phyloP scores from a whole-genome alignment of 148 eudicot species.

The Polygonum maritimum region DNA sequence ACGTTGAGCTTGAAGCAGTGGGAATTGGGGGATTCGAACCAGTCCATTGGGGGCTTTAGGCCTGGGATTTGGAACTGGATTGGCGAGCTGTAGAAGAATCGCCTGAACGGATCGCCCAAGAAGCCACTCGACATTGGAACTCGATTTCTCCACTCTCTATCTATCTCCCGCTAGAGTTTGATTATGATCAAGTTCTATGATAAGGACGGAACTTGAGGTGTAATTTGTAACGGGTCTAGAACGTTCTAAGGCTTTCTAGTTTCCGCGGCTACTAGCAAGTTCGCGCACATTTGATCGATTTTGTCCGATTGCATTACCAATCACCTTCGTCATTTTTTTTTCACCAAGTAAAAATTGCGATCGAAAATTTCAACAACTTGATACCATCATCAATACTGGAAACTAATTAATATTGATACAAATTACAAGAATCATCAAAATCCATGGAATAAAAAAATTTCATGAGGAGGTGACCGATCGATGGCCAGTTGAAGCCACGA shows the following conservation, averaged over 20 bases:
- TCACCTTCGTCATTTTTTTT: too few relatives aligned
- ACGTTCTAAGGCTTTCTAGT: background rate
- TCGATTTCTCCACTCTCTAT: background rate
- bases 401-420: background rate
- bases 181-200: background rate
- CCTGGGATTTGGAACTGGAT: constrained; percentile 27
- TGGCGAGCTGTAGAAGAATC: constrained; percentile 33
- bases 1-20: constrained; percentile 73
- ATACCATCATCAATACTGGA: background rate
- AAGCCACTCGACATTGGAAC: constrained; percentile 28
- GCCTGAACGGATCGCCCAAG: constrained; percentile 51
- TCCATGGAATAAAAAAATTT: background rate
- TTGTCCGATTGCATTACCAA: background rate
- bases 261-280: background rate
- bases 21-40: constrained; percentile 54
- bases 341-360: too few relatives aligned
- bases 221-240: background rate
- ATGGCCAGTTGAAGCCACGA: constrained; percentile 4
- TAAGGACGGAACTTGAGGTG: background rate
- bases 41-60: constrained; percentile 55
- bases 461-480: background rate
- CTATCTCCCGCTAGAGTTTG: background rate
- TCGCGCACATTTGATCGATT: background rate
- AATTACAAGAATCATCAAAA: background rate
- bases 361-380: too few relatives aligned